Base-by-base conservation (phyloP, 495 filamentous ascomycete species). In the Penicillium diatomitis region DNA sequence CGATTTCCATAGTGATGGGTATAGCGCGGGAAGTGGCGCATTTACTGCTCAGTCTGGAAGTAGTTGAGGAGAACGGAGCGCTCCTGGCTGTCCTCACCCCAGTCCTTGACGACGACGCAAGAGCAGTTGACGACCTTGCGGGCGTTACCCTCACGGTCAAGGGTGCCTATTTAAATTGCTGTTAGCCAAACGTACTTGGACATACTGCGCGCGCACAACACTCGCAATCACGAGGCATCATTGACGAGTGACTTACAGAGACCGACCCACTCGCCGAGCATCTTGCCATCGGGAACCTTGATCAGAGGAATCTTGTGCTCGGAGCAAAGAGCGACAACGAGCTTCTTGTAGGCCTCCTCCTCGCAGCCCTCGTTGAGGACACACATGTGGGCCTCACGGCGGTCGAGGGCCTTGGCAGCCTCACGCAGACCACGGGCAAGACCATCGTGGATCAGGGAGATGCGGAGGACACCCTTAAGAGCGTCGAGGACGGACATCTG, bases 71-170 rank as follows among this genome's bases (percentile, higher is more conserved):
- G 86, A 72, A 97, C 87, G 62, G 86, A 85, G 62, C 92, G 88
- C 81, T 97, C 92, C 73, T 94, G 89, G 59, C 86, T 91, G 79
- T 96, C 92, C 81, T 96, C 91, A 80, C 92, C 92, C 92, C 92
- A 98, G 69, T 98, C 90, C 77, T 88, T 86, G 55, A 98, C 92
- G 46, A 97, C 92, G 62, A 96, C 92, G 79, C 92, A 96, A 63
- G 91, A 96, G 87, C 92, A 98, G 83, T 98, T 98, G 73, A 98
- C 92, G 56, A 98, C 94, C 82, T 98, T 98, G 72, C 92, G 86
- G 53, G 92, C 88, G 73, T 97, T 98, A 66, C 92, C 92, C 77
- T 98, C 92, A 67, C 92, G 90, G 76, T 98, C 92, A 65, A 98
- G 83, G 61, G 94, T 89, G 74, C 91, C 91, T 20, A 20, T 20